Evolutionary conservation across 495 filamentous ascomycete species (phyloP).

Genomic region (Aspergillus baeticus): DNA sequence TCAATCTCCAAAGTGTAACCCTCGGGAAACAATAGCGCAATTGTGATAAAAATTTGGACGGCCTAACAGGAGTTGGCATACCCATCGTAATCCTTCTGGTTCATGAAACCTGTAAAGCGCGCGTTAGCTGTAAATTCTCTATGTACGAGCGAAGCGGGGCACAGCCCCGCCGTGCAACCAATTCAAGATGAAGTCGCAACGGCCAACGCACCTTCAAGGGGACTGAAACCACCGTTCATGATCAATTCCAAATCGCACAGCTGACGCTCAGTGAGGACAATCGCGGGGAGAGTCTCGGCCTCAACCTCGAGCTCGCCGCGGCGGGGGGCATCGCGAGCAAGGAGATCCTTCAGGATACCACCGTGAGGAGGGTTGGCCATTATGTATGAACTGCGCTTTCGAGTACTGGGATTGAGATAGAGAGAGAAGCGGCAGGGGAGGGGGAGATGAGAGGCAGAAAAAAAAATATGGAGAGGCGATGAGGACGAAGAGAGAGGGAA

Average conservation of each 20-base stretch:
- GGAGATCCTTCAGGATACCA: slow-evolving; percentile 93
- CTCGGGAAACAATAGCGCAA: neutral
- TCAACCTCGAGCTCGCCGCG: slow-evolving; percentile 74
- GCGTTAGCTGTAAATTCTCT: neutral
- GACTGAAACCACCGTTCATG: slow-evolving; percentile 94
- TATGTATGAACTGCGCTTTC: slow-evolving; percentile 19
- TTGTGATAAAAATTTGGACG: neutral
- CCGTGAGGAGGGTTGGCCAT: slow-evolving; percentile 90
- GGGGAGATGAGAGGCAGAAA: slow-evolving; percentile 7
- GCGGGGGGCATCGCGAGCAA: slow-evolving; percentile 82
- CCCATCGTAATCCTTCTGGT: slow-evolving; percentile 92
- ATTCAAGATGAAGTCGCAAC: neutral
- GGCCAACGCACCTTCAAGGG: slow-evolving; percentile 78
- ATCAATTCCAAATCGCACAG: slow-evolving; percentile 96
- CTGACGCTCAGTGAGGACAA: slow-evolving; percentile 86
- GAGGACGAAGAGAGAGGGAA: slow-evolving; percentile 6
- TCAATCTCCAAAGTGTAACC: neutral
- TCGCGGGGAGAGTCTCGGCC: slow-evolving; percentile 81
- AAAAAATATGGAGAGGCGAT: slow-evolving; percentile 12
- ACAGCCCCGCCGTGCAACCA: neutral
- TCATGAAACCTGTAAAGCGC: slow-evolving; percentile 83
- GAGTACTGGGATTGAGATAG: slow-evolving; percentile 8
- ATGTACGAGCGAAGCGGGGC: neutral
- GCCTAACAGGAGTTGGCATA: slow-evolving; percentile 39
- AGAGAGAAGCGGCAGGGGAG: slow-evolving; percentile 12